A percentile compares a stretch with the other conserved stretches of the same genome.
These are phyloP conservation scores for Bifiguratus adelaidae DNA, from an alignment of 192 early-diverging fungal species.

Conservation along the genomic window DNA sequence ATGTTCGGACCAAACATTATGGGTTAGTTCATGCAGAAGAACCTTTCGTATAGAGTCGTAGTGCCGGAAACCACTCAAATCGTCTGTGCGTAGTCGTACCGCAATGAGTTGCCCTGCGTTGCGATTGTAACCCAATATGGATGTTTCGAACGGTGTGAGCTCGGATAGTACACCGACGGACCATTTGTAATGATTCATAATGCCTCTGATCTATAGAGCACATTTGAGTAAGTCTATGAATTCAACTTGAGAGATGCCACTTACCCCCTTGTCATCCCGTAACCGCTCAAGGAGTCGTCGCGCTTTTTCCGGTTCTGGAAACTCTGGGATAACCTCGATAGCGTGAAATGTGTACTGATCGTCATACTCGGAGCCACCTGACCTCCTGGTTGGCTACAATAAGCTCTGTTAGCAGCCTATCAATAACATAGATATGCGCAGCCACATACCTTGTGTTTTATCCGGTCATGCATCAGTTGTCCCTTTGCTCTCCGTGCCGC, in stretches of 20 bases:
- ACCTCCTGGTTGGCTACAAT: no score
- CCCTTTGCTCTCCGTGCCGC: neutral
- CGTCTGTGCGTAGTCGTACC: conserved; percentile 65
- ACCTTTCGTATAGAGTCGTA: conserved; percentile 58
- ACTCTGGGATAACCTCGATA: conserved; percentile 44
- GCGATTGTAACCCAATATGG: conserved; percentile 59
- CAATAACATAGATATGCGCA: neutral
- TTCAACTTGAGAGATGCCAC: neutral
- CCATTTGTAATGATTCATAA: conserved; percentile 55
- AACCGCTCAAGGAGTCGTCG: conserved; percentile 48
- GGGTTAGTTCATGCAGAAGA: conserved; percentile 68
- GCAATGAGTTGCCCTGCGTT: conserved; percentile 67
- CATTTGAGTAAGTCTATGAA: conserved; percentile 16
- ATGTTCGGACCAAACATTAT: conserved; percentile 62
- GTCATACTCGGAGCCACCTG: neutral
- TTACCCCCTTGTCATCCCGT: conserved; percentile 47
- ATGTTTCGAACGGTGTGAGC: conserved; percentile 51
- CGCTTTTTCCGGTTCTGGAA: conserved; percentile 39
- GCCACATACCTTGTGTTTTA: neutral
- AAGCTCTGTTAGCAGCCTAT: neutral
- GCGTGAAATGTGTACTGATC: conserved; percentile 45
- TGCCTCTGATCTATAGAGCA: conserved; percentile 22
- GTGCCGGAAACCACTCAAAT: conserved; percentile 63
- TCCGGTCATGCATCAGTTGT: neutral
- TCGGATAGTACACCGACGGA: conserved; percentile 54